Conservation (phyloP, 2,329 filamentous ascomycete species). For the Sporothrix inflata region DNA sequence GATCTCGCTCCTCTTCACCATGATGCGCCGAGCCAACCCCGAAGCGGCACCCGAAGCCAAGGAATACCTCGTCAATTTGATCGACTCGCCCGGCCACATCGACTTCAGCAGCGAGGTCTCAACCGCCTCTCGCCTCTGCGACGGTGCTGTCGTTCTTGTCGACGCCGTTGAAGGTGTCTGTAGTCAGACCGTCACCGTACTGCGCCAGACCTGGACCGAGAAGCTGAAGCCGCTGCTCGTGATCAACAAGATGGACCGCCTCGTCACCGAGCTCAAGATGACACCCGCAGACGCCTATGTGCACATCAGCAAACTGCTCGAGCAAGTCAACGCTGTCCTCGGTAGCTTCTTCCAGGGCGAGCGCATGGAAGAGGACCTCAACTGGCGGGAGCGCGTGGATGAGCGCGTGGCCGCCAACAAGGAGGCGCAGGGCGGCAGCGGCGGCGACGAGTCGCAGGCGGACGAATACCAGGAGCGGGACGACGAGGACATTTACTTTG, state of each 20-base stretch:
- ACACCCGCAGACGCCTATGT: constrained; percentile 85
- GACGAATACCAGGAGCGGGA: constrained; percentile 84
- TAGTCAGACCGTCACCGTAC: constrained; percentile 95
- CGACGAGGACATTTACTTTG: constrained; percentile 97
- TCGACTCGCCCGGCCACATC: constrained; percentile 97
- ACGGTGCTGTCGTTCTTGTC: constrained; percentile 90
- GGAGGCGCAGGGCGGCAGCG: constrained; percentile 53
- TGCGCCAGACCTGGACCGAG: constrained; percentile 93
- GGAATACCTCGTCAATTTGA: constrained; percentile 95
- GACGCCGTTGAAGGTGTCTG: constrained; percentile 98
- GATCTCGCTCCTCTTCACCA: constrained; percentile 94
- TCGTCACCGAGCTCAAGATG: constrained; percentile 94
- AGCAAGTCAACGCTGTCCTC: constrained; percentile 96
- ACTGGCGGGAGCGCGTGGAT: constrained; percentile 93
- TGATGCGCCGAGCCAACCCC: constrained; percentile 73
- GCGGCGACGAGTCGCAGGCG: constrained; percentile 58
- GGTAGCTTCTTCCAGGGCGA: constrained; percentile 98
- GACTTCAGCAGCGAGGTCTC: constrained; percentile 99
- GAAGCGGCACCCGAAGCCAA: constrained; percentile 72
- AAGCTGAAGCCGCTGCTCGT: constrained; percentile 92
- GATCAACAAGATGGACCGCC: constrained; percentile 97
- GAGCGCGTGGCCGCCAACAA: constrained; percentile 72
- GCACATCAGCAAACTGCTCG: constrained; percentile 84
- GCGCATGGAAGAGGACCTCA: constrained; percentile 96
- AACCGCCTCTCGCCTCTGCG: constrained; percentile 89